Base-by-base conservation (phyloP, 2,329 filamentous ascomycete genomes). In the Ophiostoma sp. region DNA sequence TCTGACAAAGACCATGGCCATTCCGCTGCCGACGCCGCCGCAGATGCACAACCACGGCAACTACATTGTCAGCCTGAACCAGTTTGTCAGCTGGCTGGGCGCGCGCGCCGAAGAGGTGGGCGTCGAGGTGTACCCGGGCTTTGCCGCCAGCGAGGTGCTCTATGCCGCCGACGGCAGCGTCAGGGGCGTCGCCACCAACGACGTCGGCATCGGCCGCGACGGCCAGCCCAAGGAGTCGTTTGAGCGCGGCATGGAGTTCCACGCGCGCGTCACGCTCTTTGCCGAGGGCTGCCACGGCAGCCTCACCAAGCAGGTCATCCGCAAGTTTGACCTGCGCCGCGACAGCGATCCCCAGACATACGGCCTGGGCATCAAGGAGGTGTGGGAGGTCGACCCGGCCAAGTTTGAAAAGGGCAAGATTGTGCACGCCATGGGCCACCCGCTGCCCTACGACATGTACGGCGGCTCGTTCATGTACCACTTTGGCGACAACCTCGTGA, bases 381-480 rank as follows among this genome's bases (percentile, higher is more conserved):
- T 99, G 0, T 99, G 95, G 95, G 95, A 99, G 80, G 86, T 99
- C 41, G 87, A 93, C 76, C 93, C 95, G 0, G 93, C 92, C 76
- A 98, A 96, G 80, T 98, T 97, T 81, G 85, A 90, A 72, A 91
- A 91, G 77, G 95, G 95, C 69, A 84, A 94, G 74, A 87, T 98
- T 65, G 87, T 89, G 4, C 95, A 99, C 82, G 91, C 93, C 4
- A 88, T 99, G 89, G 95, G 95, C 27, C 98, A 96, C 77, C 95
- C 95, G 27, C 81, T 99, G 64, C 87, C 93, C 20, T 87, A 85
- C 75, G 90, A 98, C 77, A 95, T 94, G 10, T 99, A 99, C 78
- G 95, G 95, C 74, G 95, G 95, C 74, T 93, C 92, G n/a, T 99
- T 93, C 89, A 94, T 99, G 92, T 99, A 99, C 78, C 95, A 99